Evolutionary conservation across 73 alveolate species (phyloP).

Genomic region (Diophrys appendiculata): DNA sequence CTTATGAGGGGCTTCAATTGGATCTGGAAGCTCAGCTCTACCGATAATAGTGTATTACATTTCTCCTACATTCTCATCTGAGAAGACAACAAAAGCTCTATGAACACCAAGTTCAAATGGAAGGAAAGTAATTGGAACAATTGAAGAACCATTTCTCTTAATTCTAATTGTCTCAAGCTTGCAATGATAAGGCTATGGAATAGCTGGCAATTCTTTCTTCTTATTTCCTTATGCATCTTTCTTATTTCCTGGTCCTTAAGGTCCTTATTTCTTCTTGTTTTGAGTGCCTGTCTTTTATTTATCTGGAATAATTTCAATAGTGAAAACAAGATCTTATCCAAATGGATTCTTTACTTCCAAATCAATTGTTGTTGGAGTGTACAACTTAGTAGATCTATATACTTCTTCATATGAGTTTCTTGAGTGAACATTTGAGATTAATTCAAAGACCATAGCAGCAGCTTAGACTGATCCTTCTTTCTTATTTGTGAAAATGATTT

Average conservation of each 20-base stretch:
- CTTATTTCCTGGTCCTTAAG: no score
- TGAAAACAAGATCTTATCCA: constrained; percentile 62
- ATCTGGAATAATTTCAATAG: constrained; percentile 64
- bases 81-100: constrained; percentile 89
- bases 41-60: constrained; percentile 94
- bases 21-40: constrained; percentile 94
- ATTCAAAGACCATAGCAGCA: constrained; percentile 97
- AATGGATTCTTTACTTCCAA: constrained; percentile 65
- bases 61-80: constrained; percentile 96
- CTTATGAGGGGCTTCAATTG: constrained; percentile 70
- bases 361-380: constrained; percentile 61
- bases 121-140: constrained; percentile 81
- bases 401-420: constrained; percentile 87
- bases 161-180: constrained; percentile 68
- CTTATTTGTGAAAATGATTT: constrained; percentile 89
- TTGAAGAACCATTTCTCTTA: constrained; percentile 74
- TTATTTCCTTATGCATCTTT: constrained; percentile 28
- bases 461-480: constrained; percentile 94
- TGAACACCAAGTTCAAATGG: constrained; percentile 95
- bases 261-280: constrained; percentile 18
- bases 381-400: constrained; percentile 58
- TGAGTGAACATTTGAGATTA: constrained; percentile 88
- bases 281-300: constrained; percentile 40
- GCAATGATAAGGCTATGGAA: constrained; percentile 74
- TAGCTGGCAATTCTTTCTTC: constrained; percentile 45